These are phyloP conservation scores for Malassezia globosa DNA, from an alignment of 1,284 basidiomycete species.

Conservation along the genomic window DNA sequence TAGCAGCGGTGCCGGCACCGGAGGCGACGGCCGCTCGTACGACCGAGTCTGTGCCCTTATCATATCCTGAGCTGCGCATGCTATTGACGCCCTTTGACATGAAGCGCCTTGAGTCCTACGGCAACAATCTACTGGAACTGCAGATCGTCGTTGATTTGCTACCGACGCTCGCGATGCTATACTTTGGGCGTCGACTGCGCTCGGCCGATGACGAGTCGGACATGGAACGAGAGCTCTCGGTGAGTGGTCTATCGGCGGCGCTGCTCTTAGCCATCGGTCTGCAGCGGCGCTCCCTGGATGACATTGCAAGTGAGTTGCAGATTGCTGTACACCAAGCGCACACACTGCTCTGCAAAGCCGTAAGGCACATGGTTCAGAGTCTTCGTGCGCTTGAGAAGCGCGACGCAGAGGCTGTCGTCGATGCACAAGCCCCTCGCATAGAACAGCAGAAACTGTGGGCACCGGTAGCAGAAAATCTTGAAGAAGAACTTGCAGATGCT, in stretches of 20 bases:
- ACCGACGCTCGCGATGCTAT: conserved; percentile 66
- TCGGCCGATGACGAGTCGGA: conserved; percentile 22
- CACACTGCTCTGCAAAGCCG: conserved; percentile 79
- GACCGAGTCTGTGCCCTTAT: conserved; percentile 20
- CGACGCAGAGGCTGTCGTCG: conserved; percentile 23
- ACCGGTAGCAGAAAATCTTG: conserved; percentile 26
- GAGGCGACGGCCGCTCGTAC: no score
- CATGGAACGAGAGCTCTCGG: conserved; percentile 19
- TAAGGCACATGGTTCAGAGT: conserved; percentile 70
- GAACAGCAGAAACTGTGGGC: conserved; percentile 11
- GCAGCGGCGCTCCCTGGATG: conserved; percentile 82
- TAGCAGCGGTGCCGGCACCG: background rate
- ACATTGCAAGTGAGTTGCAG: conserved; percentile 53
- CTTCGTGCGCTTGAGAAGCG: conserved; percentile 68
- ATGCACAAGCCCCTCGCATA: conserved; percentile 9
- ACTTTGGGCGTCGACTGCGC: conserved; percentile 58
- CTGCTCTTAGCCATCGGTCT: conserved; percentile 61
- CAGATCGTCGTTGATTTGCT: conserved; percentile 88
- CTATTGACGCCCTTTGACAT: conserved; percentile 83
- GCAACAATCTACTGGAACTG: conserved; percentile 90
- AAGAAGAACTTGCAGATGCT: conserved; percentile 29
- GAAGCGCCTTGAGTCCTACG: conserved; percentile 87
- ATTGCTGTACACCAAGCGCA: conserved; percentile 75
- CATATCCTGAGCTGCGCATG: conserved; percentile 61
- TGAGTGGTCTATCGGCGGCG: conserved; percentile 34